These are phyloP conservation scores for Colletotrichum chlorophyti DNA, from an alignment of 2,329 filamentous ascomycete genomes.

Conservation along the genomic window DNA sequence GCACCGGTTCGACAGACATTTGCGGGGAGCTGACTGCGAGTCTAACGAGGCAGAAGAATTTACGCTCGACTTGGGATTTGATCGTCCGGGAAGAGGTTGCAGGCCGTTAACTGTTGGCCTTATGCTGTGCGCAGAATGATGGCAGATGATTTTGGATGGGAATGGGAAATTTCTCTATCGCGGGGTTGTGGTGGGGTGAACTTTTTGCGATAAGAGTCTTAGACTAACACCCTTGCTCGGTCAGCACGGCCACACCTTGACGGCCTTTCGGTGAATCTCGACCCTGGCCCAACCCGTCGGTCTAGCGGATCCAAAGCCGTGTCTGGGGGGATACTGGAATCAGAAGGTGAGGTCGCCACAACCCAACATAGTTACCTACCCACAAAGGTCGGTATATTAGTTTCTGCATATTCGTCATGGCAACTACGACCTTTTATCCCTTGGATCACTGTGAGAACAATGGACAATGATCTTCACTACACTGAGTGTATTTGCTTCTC, in stretches of 20 bases:
- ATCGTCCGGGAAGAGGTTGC: too few relatives aligned
- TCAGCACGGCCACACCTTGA: not conserved
- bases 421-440: too few relatives aligned
- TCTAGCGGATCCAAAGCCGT: not conserved
- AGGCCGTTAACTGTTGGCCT: not conserved
- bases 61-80: too few relatives aligned
- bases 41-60: too few relatives aligned
- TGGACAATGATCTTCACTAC: too few relatives aligned
- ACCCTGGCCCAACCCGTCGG: not conserved
- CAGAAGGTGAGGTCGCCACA: too few relatives aligned
- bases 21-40: not conserved
- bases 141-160: constrained; percentile 23
- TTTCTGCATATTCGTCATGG: too few relatives aligned
- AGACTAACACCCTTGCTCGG: not conserved
- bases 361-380: too few relatives aligned
- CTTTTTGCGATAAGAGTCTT: constrained; percentile 17
- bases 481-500: too few relatives aligned
- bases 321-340: too few relatives aligned
- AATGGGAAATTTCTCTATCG: constrained; percentile 29
- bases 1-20: constrained; percentile 18
- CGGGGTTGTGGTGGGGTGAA: constrained; percentile 28
- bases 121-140: not conserved
- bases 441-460: too few relatives aligned
- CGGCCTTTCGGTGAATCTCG: not conserved
- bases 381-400: too few relatives aligned